A percentile compares a stretch with the other conserved stretches of the same genome.
Conservation (phyloP, 75 land plant genomes). For the Ceratopteris richardii region DNA sequence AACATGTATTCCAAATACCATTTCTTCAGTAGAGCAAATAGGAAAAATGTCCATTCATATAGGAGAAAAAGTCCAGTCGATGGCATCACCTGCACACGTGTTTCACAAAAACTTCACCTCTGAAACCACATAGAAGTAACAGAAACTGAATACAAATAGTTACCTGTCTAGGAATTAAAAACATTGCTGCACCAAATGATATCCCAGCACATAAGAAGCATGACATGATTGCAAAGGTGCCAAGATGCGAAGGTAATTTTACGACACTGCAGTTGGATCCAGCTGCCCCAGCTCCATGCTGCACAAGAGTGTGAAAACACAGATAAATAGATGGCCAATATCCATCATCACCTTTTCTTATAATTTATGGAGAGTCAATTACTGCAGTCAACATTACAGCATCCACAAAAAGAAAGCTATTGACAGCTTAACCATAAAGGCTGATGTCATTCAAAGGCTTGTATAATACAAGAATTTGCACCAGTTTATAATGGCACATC, state of each 20-base stretch:
- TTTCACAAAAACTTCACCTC: no score
- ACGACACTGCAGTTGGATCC: slow-evolving; percentile 1
- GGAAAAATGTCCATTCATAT: slow-evolving; percentile 82
- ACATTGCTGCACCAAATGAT: slow-evolving; percentile 46
- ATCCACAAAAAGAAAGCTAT: no score
- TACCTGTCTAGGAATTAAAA: slow-evolving; percentile 68
- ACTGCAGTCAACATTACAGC: no score
- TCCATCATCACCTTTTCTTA: no score
- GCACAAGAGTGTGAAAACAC: no score
- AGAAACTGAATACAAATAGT: slow-evolving; percentile 40
- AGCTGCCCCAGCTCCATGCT: slow-evolving; percentile 29
- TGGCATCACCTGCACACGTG: slow-evolving; percentile 49
- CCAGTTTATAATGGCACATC: no score
- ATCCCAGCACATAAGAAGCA: slow-evolving; percentile 51
- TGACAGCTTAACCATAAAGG: no score
- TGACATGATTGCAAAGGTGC: slow-evolving; percentile 43
- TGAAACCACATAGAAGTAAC: not conserved
- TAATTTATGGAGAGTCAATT: no score
- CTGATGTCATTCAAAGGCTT: no score
- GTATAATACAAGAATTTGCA: no score
- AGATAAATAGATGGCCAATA: no score
- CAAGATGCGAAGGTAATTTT: slow-evolving; percentile 57
- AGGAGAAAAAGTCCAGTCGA: slow-evolving; percentile 83
- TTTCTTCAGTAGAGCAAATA: slow-evolving; percentile 59
- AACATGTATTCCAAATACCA: slow-evolving; percentile 52